Evolutionary conservation across 139 green algal genomes (phyloP), one percentile per base, ranked within the genome.

Genomic region (Picochlorum sp.): DNA sequence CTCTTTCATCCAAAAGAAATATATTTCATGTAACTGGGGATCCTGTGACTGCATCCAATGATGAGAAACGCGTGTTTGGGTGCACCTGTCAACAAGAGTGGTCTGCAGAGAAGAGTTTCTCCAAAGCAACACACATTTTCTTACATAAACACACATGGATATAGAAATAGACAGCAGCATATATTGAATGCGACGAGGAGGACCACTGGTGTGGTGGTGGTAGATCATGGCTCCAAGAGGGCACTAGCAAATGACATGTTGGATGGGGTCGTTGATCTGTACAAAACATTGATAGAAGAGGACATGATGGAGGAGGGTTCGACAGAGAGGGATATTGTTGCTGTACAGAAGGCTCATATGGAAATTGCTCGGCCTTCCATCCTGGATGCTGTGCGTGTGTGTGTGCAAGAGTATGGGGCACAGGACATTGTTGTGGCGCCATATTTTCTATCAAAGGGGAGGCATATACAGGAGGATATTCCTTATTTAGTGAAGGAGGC

Each of bases 401-500:
- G 71, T 41, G 71, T 54, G 18, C 62, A 62, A 31, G 57, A 21
- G 62, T 85, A 58, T 14, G 47, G 47, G 16, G 85, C 83, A 2
- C 66, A 47, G 14, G 60, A 60, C 6, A 69, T 96, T 8, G 77
- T 96, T 8, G 41, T 96, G 3, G 85, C 84, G 0, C 89, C 89
- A 11, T 96, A 92, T 76, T 96, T 96, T 67, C 65, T 96, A 9
- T 92, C 84, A 5, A 71, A 63, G 0, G 88, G 88, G 6, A 73
- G 88, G 4, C 88, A 95, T 73, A 87, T 94, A 59, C 77, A 88
- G 57, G 68, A 90, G 21, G 89, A 96, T 77, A 94, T 96, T 24
- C 89, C 89, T 1, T 65, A 52, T 20, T 70, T 96, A 10, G 89
- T 89, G 10, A 55, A 67, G n/a, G 77, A 79, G 9, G 87, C 89